These are phyloP conservation scores for Blastomyces percursus DNA, from an alignment of 2,329 filamentous ascomycete genomes.

Conservation along the genomic window DNA sequence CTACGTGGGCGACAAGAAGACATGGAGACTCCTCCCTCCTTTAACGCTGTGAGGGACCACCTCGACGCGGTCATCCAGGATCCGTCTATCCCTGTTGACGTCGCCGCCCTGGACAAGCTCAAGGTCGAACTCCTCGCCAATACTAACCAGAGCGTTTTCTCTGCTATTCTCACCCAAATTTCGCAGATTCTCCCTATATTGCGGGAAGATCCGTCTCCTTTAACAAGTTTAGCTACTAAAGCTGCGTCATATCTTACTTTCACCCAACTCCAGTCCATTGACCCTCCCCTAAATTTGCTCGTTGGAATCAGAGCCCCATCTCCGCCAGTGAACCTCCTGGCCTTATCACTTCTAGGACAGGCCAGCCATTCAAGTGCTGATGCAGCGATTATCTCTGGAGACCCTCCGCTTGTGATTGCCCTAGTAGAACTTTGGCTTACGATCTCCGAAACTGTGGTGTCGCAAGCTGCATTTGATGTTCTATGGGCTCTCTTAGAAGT, in stretches of 20 bases:
- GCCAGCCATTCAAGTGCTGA: slow-evolving; percentile 42
- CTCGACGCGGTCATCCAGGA: slow-evolving; percentile 36
- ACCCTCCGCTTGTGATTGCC: slow-evolving; percentile 43
- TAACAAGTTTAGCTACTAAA: slow-evolving; percentile 43
- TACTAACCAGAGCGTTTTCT: slow-evolving; percentile 28
- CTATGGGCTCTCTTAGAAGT: slow-evolving; percentile 44
- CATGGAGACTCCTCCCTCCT: slow-evolving; percentile 29
- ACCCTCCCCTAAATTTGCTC: slow-evolving; percentile 43
- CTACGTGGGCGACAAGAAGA: background rate
- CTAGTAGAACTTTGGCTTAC: slow-evolving; percentile 50
- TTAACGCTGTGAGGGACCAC: slow-evolving; percentile 30
- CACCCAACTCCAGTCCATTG: slow-evolving; percentile 37
- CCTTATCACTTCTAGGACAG: slow-evolving; percentile 47
- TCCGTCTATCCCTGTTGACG: slow-evolving; percentile 37
- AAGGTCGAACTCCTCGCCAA: slow-evolving; percentile 34
- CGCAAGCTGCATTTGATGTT: slow-evolving; percentile 43
- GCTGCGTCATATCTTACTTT: slow-evolving; percentile 41
- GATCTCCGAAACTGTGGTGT: slow-evolving; percentile 44
- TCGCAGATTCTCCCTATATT: slow-evolving; percentile 42
- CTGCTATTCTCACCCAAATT: slow-evolving; percentile 36
- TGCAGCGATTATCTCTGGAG: slow-evolving; percentile 48
- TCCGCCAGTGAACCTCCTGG: slow-evolving; percentile 46
- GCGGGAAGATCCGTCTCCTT: slow-evolving; percentile 47
- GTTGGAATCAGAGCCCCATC: slow-evolving; percentile 43
- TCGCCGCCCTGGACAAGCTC: slow-evolving; percentile 41